Base-by-base conservation (phyloP, 345 rosid genomes). In the Lumnitzera racemosa region DNA sequence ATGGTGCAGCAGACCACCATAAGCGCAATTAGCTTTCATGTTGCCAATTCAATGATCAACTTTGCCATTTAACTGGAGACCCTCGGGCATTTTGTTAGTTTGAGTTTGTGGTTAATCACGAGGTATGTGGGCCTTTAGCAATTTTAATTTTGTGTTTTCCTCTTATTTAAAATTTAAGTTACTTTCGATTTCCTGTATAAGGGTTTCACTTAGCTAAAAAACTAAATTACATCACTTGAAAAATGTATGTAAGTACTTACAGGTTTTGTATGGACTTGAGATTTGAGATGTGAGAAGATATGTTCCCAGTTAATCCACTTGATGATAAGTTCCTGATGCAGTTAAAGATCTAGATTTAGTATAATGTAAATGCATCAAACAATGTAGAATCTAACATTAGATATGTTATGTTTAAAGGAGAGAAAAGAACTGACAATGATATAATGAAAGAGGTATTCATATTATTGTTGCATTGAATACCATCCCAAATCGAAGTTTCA, bases 401-500 rank as follows among this genome's bases (percentile, higher is more conserved):
- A 11, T 51, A 2, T 4, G 5, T 29, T 11, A 14, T 20, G 29
- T 2, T 20, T 1, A 5, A 36, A 36, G 43, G 43, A 36, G 7
- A 36, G 65, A 14, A 16, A 55, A 13, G 29, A 16, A 65, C 72
- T 68, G 61, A 72, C 75, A 75, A 55, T 46, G 80, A 67, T 63
- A n/a, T 70, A 24, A 76, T 62, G 62, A 23, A 55, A 1, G 74
- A 63, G 36, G 76, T 51, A 53, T 57, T 27, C 16, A 2, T 64
- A 24, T 31, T n/a, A 12, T 66, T 60, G 71, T 60, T 63, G 67
- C 78, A 73, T 62, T 57, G 57, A 31, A 79, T 65, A 11, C 76
- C 76, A 1, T 65, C 51, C 83, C 80, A 79, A 9, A 43, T 24
- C 29, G n/a, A 68, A 2, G 0, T 43, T 54, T 41, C 62, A 24